Conservation (phyloP, 257 asterid species). For the Solanum ossicruentum region DNA sequence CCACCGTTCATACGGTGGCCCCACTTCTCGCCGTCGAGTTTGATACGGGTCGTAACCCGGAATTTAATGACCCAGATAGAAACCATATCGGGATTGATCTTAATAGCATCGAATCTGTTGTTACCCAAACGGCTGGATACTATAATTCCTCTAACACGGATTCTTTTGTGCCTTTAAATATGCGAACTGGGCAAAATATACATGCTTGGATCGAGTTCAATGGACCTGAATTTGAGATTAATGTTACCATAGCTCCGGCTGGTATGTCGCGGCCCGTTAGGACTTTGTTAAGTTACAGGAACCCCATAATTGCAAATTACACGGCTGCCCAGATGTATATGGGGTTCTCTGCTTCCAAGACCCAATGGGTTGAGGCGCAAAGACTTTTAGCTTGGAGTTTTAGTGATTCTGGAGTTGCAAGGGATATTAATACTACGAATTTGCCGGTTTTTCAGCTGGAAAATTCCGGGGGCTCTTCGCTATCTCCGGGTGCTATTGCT, state of each 20-base stretch:
- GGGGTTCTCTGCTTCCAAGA: conserved; percentile 70
- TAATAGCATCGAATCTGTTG: conserved; percentile 26
- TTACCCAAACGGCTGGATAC: conserved; percentile 34
- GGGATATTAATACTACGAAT: conserved; percentile 57
- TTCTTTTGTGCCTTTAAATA: conserved; percentile 26
- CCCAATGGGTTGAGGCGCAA: conserved; percentile 68
- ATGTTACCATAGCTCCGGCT: conserved; percentile 56
- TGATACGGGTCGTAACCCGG: conserved; percentile 64
- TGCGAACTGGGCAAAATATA: conserved; percentile 55
- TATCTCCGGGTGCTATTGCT: conserved; percentile 37
- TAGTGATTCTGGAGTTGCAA: conserved; percentile 57
- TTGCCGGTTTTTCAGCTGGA: conserved; percentile 37
- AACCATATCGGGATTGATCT: conserved; percentile 64
- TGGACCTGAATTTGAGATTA: conserved; percentile 44
- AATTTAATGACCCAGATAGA: conserved; percentile 40
- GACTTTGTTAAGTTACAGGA: conserved; percentile 24
- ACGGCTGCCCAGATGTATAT: conserved; percentile 38
- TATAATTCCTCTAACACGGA: conserved; percentile 7
- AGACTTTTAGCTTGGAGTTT: conserved; percentile 73
- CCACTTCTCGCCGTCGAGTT: conserved; percentile 66
- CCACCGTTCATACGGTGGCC: conserved; percentile 17
- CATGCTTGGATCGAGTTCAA: conserved; percentile 70
- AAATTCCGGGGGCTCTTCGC: conserved; percentile 17
- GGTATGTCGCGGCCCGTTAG: conserved; percentile 40
- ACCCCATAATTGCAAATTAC: conserved; percentile 34